Conservation (phyloP, 1,284 basidiomycete genomes). For the Stereum hirsutum region DNA sequence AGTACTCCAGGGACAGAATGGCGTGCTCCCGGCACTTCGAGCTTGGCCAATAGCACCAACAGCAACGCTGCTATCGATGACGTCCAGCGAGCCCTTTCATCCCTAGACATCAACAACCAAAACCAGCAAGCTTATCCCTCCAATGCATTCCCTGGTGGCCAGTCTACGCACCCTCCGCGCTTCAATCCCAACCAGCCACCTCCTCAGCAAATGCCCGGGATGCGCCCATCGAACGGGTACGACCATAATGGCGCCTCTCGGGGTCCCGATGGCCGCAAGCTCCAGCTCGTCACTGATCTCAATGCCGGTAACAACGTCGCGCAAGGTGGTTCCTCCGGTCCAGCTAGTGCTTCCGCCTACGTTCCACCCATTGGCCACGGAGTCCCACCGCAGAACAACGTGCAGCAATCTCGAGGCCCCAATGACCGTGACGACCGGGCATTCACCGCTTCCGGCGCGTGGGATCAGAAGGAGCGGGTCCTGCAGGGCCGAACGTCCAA, state of each 20-base stretch:
- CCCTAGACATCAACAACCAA: constrained; percentile 42
- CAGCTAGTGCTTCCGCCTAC: constrained; percentile 36
- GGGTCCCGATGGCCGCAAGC: constrained; percentile 24
- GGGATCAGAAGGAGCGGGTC: constrained; percentile 56
- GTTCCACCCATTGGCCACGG: constrained; percentile 40
- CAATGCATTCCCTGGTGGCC: constrained; percentile 32
- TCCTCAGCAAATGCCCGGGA: constrained; percentile 31
- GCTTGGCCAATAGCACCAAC: constrained; percentile 13
- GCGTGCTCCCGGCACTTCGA: constrained; percentile 34
- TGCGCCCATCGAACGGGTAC: constrained; percentile 27
- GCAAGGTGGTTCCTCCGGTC: constrained; percentile 23
- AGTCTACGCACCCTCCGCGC: constrained; percentile 53
- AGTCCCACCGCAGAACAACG: constrained; percentile 21
- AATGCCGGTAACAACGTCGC: constrained; percentile 53
- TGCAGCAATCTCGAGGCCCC: constrained; percentile 18
- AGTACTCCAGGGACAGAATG: constrained; percentile 43
- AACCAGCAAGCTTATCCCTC: constrained; percentile 21
- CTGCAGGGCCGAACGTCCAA: constrained; percentile 52
- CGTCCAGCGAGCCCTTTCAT: constrained; percentile 61
- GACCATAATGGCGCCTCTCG: constrained; percentile 25
- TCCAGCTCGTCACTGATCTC: constrained; percentile 50
- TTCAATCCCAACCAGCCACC: constrained; percentile 51
- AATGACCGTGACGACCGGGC: constrained; percentile 27
- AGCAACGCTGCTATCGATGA: constrained; percentile 52
- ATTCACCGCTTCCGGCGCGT: constrained; percentile 33